Percentiles rank a stretch among this genome's conserved stretches.
Evolutionary conservation across 495 filamentous ascomycete genomes (phyloP).

Genomic region (Glonium stellatum): DNA sequence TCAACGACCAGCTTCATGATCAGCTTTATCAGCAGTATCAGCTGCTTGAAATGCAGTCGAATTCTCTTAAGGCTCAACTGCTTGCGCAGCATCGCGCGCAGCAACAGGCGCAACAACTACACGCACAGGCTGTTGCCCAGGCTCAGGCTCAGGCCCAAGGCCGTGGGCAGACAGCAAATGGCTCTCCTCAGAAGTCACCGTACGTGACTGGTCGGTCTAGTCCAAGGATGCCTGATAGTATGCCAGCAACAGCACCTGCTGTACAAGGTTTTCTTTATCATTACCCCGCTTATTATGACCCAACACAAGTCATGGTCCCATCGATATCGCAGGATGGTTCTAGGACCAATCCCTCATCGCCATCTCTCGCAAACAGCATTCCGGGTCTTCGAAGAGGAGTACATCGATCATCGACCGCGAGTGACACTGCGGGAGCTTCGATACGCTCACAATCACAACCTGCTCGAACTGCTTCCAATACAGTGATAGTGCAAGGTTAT

Average conservation of each 20-base stretch:
- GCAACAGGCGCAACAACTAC: constrained; percentile 43
- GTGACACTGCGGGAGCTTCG: constrained; percentile 42
- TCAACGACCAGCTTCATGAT: constrained; percentile 43
- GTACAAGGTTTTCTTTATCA: constrained; percentile 47
- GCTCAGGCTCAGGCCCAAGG: constrained; percentile 50
- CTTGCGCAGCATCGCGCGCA: constrained; percentile 24
- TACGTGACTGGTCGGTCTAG: constrained; percentile 34
- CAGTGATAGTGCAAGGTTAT: constrained; percentile 36
- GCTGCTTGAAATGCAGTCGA: constrained; percentile 58
- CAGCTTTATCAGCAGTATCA: constrained; percentile 59
- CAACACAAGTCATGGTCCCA: constrained; percentile 41
- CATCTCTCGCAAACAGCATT: constrained; percentile 46
- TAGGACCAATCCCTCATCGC: constrained; percentile 57
- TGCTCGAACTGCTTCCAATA: constrained; percentile 47
- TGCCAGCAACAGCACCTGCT: constrained; percentile 42
- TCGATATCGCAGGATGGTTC: constrained; percentile 32
- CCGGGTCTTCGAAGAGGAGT: constrained; percentile 53
- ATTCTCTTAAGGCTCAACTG: constrained; percentile 48
- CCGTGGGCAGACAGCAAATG: constrained; percentile 20
- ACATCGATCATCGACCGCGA: constrained; percentile 51
- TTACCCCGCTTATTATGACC: constrained; percentile 43
- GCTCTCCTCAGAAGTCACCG: constrained; percentile 32
- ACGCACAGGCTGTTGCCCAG: constrained; percentile 37
- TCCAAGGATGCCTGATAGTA: constrained; percentile 39
- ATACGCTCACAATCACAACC: constrained; percentile 62